Base-by-base conservation (phyloP, 73 alveolate genomes). In the Symbiodinium natans region DNA sequence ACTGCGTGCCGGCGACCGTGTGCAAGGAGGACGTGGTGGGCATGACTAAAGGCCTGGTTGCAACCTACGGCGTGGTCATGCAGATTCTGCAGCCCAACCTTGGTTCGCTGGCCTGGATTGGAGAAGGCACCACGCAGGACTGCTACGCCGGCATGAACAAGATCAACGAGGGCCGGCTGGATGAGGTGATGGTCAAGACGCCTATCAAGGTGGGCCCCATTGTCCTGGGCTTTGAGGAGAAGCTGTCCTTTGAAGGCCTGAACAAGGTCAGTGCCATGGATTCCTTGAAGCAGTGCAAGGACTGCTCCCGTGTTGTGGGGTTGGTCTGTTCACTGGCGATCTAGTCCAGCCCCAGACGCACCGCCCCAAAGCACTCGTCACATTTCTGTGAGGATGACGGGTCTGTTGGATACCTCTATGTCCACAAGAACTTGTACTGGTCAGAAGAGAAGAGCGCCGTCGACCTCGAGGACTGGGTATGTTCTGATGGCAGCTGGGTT, bases 1-100 rank as follows among this genome's bases (percentile, higher is more conserved):
- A 63, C 80, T 63, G 80, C 36, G 80, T 63, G 80, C 80, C 80
- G 38, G 80, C 80, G 11, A 63, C 80, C 36, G 27, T 36, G 21
- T 63, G 80, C 36, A 63, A 63, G 80, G 80, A 63, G 27, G 33
- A 63, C 36, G 80, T 63, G 33, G 80, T 63, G 19, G 80, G 80
- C 80, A 63, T 63, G 80, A 63, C 80, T 17, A 25, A 63, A 29
- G 80, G 80, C 80, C 29, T 63, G 80, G 33, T 63, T 19, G 80
- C 80, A 3, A 25, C 33, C 80, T 63, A 63, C 5, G 80, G 80
- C 0, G 80, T 63, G 38, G 80, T 63, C 38, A 23, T 63, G 80
- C 80, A 63, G 80, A 63, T 63, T 36, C 27, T 63, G 80, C 80
- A 63, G 80, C 80, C 19, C 3, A 63, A 63, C 80, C 80, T 63